Conservation (phyloP, 805 yeast genomes). For the Phaffomyces opuntiae region DNA sequence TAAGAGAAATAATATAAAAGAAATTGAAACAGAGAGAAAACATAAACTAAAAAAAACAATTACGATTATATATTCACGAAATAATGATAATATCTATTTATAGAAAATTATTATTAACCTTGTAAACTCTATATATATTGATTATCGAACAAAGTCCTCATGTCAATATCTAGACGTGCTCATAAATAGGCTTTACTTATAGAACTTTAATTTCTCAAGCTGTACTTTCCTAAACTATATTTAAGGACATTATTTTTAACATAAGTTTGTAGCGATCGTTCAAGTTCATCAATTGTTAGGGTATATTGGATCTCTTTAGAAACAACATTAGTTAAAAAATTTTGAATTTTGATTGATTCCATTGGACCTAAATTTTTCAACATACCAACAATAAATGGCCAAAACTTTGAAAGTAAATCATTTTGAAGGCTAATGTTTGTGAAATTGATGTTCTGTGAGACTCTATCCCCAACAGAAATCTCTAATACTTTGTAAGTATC, state of each 20-base stretch:
- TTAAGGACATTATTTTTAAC: constrained; percentile 3
- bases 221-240: constrained; percentile 4
- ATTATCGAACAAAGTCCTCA: too few species aligned
- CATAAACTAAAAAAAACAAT: background rate
- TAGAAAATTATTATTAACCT: background rate
- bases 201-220: background rate
- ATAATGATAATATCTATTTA: background rate
- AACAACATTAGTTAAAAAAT: constrained; percentile 46
- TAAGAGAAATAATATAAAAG: background rate
- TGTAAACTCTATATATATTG: too few species aligned
- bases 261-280: constrained; percentile 2
- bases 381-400: constrained; percentile 51
- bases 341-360: constrained; percentile 42
- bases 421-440: background rate
- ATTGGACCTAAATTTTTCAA: constrained; percentile 47
- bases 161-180: too few species aligned
- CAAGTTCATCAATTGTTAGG: constrained; percentile 2
- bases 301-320: constrained; percentile 36
- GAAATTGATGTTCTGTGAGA: too few species aligned
- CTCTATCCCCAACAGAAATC: background rate
- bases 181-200: too few species aligned
- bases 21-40: too few species aligned
- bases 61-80: background rate
- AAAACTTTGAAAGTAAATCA: constrained; percentile 16
- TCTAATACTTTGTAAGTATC: constrained; percentile 7